Evolutionary conservation across 805 yeast genomes (phyloP), one percentile per base, ranked within the genome.

Genomic region (Myxozyma nipponensis): DNA sequence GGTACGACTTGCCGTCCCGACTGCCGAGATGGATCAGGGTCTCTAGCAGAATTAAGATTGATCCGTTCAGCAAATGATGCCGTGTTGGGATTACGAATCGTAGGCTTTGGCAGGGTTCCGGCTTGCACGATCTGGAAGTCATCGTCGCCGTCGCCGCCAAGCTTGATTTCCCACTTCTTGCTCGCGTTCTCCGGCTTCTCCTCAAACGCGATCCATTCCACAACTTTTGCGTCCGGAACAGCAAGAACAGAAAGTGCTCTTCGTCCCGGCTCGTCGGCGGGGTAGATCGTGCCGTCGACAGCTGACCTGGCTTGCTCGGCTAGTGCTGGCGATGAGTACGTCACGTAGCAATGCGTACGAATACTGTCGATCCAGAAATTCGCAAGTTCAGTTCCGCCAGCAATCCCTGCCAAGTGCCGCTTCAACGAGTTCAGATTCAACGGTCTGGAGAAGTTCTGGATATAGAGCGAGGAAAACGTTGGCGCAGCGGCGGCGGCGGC

Each of bases 301-400:
- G 30, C 47, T 21, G 52, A 53, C 13, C 51, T 44, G 6, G 47
- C 44, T 17, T 38, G 23, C n/a, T 50, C 28, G 21, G 58, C 58
- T 2, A 42, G 46, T 5, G 18, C 43, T 10, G 38, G 23, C 3
- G 50, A 17, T 9, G 21, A 32, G 19, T 52, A 44, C 15, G 42
- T 18, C 15, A 39, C 57, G 23, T 25, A 54, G 30, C 57, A 52
- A 28, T 54, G 58, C 4, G 58, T 54, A 15, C 58, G 49, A 25
- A 54, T 52, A 3, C 42, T 17, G 39, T 54, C 58, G 10, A 52
- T 52, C 57, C 57, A 54, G 37, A 51, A 54, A 15, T 22, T 17
- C 5, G 13, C 28, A 3, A 49, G 39, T 2, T 21, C 46, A 6
- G 40, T 21, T 4, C 39, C 45, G 1, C 30, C 43, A 3, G 56